phyloP scores from a whole-genome alignment of 2,329 filamentous ascomycete species.

The Trichoderma sp. region DNA sequence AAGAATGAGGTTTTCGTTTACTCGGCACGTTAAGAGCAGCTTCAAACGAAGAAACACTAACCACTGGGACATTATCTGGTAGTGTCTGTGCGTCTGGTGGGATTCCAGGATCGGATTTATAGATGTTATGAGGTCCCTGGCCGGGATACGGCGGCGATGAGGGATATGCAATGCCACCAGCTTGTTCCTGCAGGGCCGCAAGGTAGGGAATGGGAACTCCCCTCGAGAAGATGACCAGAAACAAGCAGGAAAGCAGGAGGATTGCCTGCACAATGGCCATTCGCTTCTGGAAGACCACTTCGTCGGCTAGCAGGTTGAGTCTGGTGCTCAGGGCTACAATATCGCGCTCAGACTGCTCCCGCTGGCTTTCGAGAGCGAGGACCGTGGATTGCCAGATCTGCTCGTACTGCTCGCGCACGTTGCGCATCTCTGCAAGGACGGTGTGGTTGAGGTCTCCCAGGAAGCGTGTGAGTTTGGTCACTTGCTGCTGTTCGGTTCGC shows the following conservation, averaged over 20 bases:
- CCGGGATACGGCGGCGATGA: conserved; percentile 28
- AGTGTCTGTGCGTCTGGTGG: background rate
- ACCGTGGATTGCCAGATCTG: conserved; percentile 96
- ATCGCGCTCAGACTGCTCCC: conserved; percentile 80
- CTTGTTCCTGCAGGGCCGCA: conserved; percentile 36
- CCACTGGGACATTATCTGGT: background rate
- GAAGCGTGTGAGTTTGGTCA: conserved; percentile 80
- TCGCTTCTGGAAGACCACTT: conserved; percentile 82
- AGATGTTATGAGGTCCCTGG: conserved; percentile 23
- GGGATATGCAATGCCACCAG: conserved; percentile 30
- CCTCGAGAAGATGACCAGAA: conserved; percentile 79
- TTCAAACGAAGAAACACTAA: conserved; percentile 1
- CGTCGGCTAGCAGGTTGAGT: conserved; percentile 88
- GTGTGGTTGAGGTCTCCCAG: conserved; percentile 84
- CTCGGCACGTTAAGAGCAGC: conserved; percentile 2
- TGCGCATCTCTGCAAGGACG: conserved; percentile 76
- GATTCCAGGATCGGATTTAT: background rate
- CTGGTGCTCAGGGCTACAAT: conserved; percentile 78
- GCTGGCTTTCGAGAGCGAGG: conserved; percentile 84
- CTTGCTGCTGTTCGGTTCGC: conserved; percentile 83
- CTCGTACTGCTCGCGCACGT: conserved; percentile 83
- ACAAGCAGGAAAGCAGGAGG: conserved; percentile 81
- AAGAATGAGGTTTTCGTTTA: background rate
- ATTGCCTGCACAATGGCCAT: conserved; percentile 93
- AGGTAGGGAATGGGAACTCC: conserved; percentile 45